Evolutionary conservation across 2,329 filamentous ascomycete species (phyloP).

Genomic region (Metarhizium brunneum): DNA sequence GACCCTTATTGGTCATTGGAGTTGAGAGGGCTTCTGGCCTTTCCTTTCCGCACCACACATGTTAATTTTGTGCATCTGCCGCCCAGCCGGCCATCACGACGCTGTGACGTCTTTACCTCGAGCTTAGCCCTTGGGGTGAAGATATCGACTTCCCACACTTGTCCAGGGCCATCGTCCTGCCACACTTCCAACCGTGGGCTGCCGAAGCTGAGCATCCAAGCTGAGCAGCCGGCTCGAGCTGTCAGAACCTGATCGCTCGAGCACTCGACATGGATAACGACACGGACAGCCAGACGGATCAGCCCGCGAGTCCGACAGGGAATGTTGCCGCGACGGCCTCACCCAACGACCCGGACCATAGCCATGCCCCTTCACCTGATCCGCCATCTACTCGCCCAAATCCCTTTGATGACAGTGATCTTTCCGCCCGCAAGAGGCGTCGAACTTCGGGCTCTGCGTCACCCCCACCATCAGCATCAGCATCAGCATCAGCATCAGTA

Average conservation of each 20-base stretch:
- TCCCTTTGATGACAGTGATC: slow-evolving; percentile 51
- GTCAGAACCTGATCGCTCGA: background rate
- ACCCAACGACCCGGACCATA: slow-evolving; percentile 26
- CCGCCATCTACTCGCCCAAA: slow-evolving; percentile 54
- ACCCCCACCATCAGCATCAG: slow-evolving; percentile 37
- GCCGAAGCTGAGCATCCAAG: background rate
- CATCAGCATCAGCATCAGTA: background rate
- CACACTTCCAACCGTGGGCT: background rate
- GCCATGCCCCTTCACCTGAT: slow-evolving; percentile 40
- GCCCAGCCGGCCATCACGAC: slow-evolving; percentile 45
- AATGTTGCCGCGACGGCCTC: slow-evolving; percentile 36
- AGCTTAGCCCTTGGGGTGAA: slow-evolving; percentile 14
- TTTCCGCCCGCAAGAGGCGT: slow-evolving; percentile 50
- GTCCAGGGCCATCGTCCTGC: background rate
- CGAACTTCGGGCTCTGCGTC: slow-evolving; percentile 50
- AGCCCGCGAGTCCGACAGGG: slow-evolving; percentile 38
- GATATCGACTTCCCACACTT: background rate
- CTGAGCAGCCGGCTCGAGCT: background rate
- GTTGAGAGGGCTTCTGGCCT: slow-evolving; percentile 5
- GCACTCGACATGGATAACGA: slow-evolving; percentile 3
- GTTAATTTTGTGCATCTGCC: slow-evolving; percentile 45
- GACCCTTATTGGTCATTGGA: background rate
- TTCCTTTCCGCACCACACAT: slow-evolving; percentile 35
- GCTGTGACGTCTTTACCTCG: slow-evolving; percentile 38
- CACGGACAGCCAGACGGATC: slow-evolving; percentile 38